Evolutionary conservation across 1,284 basidiomycete genomes (phyloP), one percentile per base, ranked within the genome.

Genomic region (Puccinia hordei): DNA sequence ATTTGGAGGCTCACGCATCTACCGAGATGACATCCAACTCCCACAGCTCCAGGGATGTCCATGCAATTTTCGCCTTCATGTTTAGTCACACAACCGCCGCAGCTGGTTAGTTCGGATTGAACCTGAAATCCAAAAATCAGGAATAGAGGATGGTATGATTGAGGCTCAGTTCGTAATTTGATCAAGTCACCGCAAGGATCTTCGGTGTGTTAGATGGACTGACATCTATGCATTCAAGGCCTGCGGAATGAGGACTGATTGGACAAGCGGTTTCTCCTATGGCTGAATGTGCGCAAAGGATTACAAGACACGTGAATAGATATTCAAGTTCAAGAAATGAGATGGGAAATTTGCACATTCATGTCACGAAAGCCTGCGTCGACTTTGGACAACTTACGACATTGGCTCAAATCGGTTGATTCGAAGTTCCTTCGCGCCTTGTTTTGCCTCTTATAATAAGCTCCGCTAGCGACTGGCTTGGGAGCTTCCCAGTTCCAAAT

Each of bases 211-310:
- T 8, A 19, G n/a, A 27, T 71, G 44, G 1, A 61, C 68, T 73
- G 19, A 80, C 78, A 49, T 80, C 78, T 22, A 80, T 73, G 66
- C 78, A 80, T 73, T 80, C 78, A 53, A 63, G 44, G 10, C 78
- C 78, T 22, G 30, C 53, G 17, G 78, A 80, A 73, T 71, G 41
- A 22, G 57, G 57, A n/a, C 65, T 59, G 24, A 80, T 80, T 13
- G 69, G 78, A 65, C 78, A 80, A 4, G 78, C 78, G 8, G 38
- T 73, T 55, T 80, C 78, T 17, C 66, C 68, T 13, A 30, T 9
- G 49, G 78, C 78, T 80, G 24, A 33, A 53, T 27, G 30, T 46
- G 38, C 12, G 19, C 22, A 61, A 19, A 74, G 2, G 30, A 55
- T 27, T 24, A 49, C 17, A 27, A 13, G 22, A 66, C 22, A 66